A percentile compares a stretch with the other conserved stretches of the same genome.
phyloP scores from a whole-genome alignment of 1,139 yeast genomes.

The Wickerhamiella pararugosa region DNA sequence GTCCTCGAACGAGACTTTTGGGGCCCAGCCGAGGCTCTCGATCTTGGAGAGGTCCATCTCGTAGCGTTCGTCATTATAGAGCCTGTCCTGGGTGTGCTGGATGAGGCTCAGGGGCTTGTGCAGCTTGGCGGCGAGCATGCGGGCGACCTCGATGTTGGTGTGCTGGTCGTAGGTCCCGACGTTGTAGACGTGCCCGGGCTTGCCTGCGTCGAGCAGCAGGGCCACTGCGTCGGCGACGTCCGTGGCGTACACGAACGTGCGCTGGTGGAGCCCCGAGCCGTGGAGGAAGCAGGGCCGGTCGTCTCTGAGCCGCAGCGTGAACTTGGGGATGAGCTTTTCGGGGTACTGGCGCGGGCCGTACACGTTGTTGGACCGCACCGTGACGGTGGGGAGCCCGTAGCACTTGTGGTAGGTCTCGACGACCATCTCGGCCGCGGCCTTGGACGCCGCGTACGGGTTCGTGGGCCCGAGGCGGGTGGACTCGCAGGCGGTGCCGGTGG shows the following conservation, averaged over 20 bases:
- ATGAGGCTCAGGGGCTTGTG: constrained; percentile 18
- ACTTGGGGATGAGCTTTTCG: constrained; percentile 40
- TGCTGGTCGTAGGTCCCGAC: constrained; percentile 36
- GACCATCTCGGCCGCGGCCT: constrained; percentile 42
- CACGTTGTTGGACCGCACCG: constrained; percentile 39
- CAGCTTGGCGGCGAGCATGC: constrained; percentile 18
- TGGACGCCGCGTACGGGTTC: constrained; percentile 46
- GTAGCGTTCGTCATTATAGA: constrained; percentile 38
- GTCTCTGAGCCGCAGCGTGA: constrained; percentile 21
- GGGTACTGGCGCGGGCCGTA: constrained; percentile 45
- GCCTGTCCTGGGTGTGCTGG: constrained; percentile 31
- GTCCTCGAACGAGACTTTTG: constrained; percentile 24
- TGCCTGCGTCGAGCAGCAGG: constrained; percentile 24
- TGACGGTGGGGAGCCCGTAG: constrained; percentile 31
- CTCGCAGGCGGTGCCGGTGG: constrained; percentile 24
- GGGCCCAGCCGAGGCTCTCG: constrained; percentile 35
- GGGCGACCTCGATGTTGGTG: constrained; percentile 27
- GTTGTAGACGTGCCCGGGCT: constrained; percentile 31
- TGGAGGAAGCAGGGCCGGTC: constrained; percentile 27
- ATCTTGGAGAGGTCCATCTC: constrained; percentile 30
- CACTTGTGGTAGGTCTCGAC: constrained; percentile 35
- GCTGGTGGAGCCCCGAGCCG: constrained; percentile 34
- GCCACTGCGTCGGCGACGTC: constrained; percentile 37
- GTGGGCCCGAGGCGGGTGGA: constrained; percentile 33
- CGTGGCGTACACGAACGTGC: constrained; percentile 35